phyloP scores from a whole-genome alignment of 2,329 filamentous ascomycete species.

The Lachnellula subtilissima region DNA sequence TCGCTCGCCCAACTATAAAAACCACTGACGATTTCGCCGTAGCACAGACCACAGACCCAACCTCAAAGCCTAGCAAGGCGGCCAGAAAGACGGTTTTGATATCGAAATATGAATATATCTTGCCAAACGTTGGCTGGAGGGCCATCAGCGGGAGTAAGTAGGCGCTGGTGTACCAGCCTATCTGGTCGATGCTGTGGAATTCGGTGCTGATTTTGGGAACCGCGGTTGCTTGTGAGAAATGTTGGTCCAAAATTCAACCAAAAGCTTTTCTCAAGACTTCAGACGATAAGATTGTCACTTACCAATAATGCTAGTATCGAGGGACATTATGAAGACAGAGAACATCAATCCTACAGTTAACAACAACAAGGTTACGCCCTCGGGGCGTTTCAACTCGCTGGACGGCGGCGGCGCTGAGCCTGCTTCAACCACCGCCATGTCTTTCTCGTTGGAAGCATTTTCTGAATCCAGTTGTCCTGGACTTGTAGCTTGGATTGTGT shows the following conservation, averaged over 20 bases:
- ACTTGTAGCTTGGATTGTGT: neutral
- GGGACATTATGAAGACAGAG: constrained; percentile 1
- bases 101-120: constrained; percentile 21
- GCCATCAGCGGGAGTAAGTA: constrained; percentile 32
- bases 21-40: constrained; percentile 24
- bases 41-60: constrained; percentile 28
- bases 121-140: constrained; percentile 21
- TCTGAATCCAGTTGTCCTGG: neutral
- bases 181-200: constrained; percentile 33
- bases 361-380: neutral
- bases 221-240: constrained; percentile 22
- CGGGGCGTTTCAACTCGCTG: neutral
- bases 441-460: no score
- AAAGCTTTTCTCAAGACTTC: no score
- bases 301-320: constrained; percentile 1
- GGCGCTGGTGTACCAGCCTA: constrained; percentile 34
- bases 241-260: no score
- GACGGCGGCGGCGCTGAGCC: no score
- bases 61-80: constrained; percentile 24
- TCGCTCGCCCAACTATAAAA: constrained; percentile 31
- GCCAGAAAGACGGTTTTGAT: constrained; percentile 17
- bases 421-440: no score
- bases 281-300: neutral
- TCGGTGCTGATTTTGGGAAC: constrained; percentile 35
- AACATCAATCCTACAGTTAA: neutral